Conservation (phyloP, 345 rosid species). For the Raphanus sativus region DNA sequence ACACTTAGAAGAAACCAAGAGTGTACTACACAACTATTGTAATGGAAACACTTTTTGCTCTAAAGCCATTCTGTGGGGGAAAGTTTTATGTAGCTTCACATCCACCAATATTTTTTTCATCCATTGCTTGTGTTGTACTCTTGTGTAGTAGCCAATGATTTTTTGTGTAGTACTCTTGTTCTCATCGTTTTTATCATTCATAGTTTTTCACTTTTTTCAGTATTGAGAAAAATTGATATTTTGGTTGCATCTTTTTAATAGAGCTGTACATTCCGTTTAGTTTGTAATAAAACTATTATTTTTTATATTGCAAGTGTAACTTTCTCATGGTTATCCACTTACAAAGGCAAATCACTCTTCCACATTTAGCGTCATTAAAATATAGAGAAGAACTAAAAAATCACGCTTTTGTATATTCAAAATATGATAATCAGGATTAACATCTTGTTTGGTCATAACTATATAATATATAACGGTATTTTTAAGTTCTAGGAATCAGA, state of each 20-base stretch:
- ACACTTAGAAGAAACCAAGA: neutral
- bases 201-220: no score
- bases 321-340: conserved; percentile 39
- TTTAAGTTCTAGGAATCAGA: conserved; percentile 1
- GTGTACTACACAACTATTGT: neutral
- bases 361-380: conserved; percentile 17
- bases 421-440: conserved; percentile 17
- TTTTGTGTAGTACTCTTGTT: neutral
- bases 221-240: no score
- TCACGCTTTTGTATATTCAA: neutral
- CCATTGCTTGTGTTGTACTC: no score
- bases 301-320: neutral
- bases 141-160: neutral
- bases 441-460: conserved; percentile 33
- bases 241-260: no score
- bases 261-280: no score
- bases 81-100: neutral
- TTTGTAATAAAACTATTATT: no score
- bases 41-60: neutral
- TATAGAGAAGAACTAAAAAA: neutral
- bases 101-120: no score
- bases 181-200: neutral
- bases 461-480: neutral
- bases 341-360: conserved; percentile 18
- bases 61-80: neutral